Percentiles rank a stretch among this genome's conserved stretches.
Evolutionary conservation across 1,139 yeast genomes (phyloP).

Genomic region (Suhomyces kunorum): DNA sequence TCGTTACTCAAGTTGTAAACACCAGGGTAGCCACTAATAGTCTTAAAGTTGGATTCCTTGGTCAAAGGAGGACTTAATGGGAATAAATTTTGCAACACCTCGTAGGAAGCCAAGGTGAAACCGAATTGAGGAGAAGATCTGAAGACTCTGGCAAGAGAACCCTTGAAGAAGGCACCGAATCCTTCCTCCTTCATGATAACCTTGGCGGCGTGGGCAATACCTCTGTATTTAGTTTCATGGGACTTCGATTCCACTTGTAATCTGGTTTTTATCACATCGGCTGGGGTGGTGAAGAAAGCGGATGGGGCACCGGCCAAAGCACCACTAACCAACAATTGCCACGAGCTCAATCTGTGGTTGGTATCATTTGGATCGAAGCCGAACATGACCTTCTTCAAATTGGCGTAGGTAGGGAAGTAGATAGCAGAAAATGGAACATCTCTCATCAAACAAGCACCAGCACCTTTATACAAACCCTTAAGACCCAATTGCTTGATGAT

Average conservation of each 20-base stretch:
- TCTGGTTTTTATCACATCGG: conserved; percentile 95
- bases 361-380: conserved; percentile 71
- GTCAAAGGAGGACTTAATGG: conserved; percentile 51
- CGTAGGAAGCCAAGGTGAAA: conserved; percentile 94
- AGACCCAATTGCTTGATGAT: conserved; percentile 81
- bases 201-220: conserved; percentile 73
- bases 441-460: conserved; percentile 85
- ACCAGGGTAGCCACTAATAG: conserved; percentile 50
- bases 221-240: conserved; percentile 76
- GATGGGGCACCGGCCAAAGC: conserved; percentile 98
- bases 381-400: conserved; percentile 78
- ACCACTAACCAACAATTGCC: conserved; percentile 86
- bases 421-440: conserved; percentile 98
- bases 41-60: conserved; percentile 47
- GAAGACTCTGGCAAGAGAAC: conserved; percentile 91
- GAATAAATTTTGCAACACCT: conserved; percentile 59
- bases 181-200: conserved; percentile 81
- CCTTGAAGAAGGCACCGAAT: conserved; percentile 82
- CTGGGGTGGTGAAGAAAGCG: conserved; percentile 93
- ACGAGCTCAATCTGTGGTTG: conserved; percentile 60
- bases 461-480: conserved; percentile 88
- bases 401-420: conserved; percentile 96
- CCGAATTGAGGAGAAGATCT: conserved; percentile 98
- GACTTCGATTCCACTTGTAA: conserved; percentile 81
- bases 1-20: conserved; percentile 50